These are phyloP conservation scores for Leccinum rimulosum DNA, from an alignment of 768 basidiomycete species.

Conservation along the genomic window DNA sequence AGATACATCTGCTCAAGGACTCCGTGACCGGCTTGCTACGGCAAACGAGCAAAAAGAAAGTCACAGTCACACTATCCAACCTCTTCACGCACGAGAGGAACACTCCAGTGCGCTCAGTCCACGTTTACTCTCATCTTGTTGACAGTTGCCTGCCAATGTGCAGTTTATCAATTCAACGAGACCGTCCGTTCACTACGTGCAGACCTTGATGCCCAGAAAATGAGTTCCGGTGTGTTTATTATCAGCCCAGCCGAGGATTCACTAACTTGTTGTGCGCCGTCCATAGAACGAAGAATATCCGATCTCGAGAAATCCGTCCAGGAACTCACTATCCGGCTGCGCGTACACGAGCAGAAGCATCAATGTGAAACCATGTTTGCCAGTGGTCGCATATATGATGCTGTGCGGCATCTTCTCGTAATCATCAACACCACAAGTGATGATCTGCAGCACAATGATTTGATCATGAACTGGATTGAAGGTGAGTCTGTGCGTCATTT, in stretches of 20 bases:
- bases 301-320: neutral
- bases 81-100: neutral
- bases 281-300: neutral
- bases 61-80: neutral
- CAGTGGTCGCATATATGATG: too few species aligned
- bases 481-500: too few species aligned
- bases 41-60: neutral
- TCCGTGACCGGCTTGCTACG: neutral
- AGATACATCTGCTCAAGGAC: neutral
- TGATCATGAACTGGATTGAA: too few species aligned
- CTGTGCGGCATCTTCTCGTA: too few species aligned
- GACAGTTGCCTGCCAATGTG: neutral
- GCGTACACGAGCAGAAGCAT: too few species aligned
- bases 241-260: neutral
- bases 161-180: neutral
- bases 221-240: neutral
- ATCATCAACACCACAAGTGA: too few species aligned
- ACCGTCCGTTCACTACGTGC: too few species aligned
- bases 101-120: too few species aligned
- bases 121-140: neutral
- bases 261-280: neutral
- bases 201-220: too few species aligned
- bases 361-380: too few species aligned
- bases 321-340: neutral
- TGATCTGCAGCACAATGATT: too few species aligned